Evolutionary conservation across 2,329 filamentous ascomycete species (phyloP), one percentile per base, ranked within the genome.

Genomic region (Neoascochyta sp.): DNA sequence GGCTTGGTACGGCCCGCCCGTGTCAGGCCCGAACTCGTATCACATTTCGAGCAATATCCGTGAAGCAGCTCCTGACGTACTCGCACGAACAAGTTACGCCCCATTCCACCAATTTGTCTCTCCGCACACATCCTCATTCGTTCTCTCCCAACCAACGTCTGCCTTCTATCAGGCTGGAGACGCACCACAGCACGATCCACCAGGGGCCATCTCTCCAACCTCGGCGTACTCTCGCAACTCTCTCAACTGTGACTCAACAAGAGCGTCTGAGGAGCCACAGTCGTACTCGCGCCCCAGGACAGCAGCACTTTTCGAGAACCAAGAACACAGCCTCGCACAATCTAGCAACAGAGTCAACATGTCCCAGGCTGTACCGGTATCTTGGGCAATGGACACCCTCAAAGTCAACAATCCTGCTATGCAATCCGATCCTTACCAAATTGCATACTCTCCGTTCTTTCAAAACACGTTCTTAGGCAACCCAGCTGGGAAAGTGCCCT

Each of bases 381-480:
- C 54, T 6, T 70, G 67, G 67, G 50, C 60, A 3, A 48, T 60
- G 46, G 52, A 61, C 28, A 57, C 64, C 15, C 54, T 71, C 7
- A 64, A 64, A 7, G 66, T 70, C 22, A 52, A 57, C 25, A 50
- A 47, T 16, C 34, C 52, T 14, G 34, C 39, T 12, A 39, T 53
- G 34, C 49, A 47, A 16, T 46, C 54, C 12, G 46, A 54, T 5
- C 52, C 50, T 13, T 62, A 57, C 36, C 66, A 64, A 36, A 43
- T 60, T 16, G 38, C 39, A 16, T 47, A 45, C 18, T 41, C 43
- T 27, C 36, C 50, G 43, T 22, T 41, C 24, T 27, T 23, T 4
- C 41, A 54, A 41, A 54, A 54, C 50, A 62, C 40, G 30, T 56
- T 47, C 9, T 16, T 62, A 46, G 56, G 58, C 50, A 43, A 63